Base-by-base conservation (phyloP, 2,329 filamentous ascomycete species). In the Pseudodiploospora longispora region DNA sequence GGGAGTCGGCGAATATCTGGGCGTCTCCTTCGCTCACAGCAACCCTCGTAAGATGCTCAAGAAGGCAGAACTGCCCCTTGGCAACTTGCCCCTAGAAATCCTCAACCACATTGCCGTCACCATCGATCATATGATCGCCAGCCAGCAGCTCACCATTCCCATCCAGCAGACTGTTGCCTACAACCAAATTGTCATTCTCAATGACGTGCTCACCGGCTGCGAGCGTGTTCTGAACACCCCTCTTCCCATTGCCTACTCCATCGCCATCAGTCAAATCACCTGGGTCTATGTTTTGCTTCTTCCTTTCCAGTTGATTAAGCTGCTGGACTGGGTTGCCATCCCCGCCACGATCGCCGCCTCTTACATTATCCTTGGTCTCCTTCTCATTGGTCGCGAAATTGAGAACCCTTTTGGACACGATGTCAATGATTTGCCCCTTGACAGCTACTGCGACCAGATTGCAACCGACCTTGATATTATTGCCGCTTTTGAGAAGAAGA, bases 371-470 rank as follows among this genome's bases (percentile, higher is more conserved):
- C 77, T 93, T 47, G 85, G 85, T 27, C 78, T 93, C 38, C 67
- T 74, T 30, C 68, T 75, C 50, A 91, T 91, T 55, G 87, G 87
- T 34, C 79, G 80, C 50, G 86, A 93, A 64, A 85, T 93, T 51
- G 87, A 93, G 63, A 88, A 93, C 57, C 87, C 87, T 5, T 93
- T 93, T 61, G 87, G 87, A 46, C 73, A 81, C 51, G 87, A 93
- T 50, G 86, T 90, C 53, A 93, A 93, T 58, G 87, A 93, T 62
- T 67, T 90, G 36, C 83, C 84, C 0, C 72, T 90, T 3, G 87
- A 91, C 58, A 68, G 73, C 10, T 94, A 82, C 70, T 93, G 87
- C 65, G 74, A 82, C 33, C 83, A 89, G 56, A 73, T 93, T 36
- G 78, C 83, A 27, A 63, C 74, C 30, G 87, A 94, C 54, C 71